Base-by-base conservation (phyloP, 108 stramenopile genomes). In the Nitzschia sp. region DNA sequence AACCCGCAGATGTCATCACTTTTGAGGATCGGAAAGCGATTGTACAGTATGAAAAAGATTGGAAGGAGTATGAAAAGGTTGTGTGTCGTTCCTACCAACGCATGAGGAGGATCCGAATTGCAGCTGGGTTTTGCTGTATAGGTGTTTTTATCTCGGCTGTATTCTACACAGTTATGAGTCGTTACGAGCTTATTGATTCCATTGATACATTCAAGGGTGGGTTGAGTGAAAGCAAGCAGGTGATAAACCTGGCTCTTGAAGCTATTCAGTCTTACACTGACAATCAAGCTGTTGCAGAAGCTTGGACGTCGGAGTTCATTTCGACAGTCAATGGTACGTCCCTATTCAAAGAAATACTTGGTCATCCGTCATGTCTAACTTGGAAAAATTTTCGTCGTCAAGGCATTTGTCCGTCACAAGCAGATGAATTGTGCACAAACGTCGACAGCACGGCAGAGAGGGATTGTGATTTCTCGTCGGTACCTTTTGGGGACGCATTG, bases 381-480 rank as follows among this genome's bases (percentile, higher is more conserved):
- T 5, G n/a, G 5, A 34, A 34, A 34, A 34, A 34, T 34, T 34
- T 3, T 34, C 3, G 21, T 6, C 21, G 8, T 55, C 6, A 1
- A 55, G 64, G 51, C 6, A 39, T 65, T 52, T 65, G 64, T 52
- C 64, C 64, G 5, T 51, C 51, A 11, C 10, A 10, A n/a, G 51
- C 37, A 37, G 29, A 52, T 29, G 42, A 51, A n/a, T 44, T 65
- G 12, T 65, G 64, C 51, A 52, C 51, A 29, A 65, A 65, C 51
- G 25, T 65, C 3, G 51, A 65, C 51, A 25, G 14, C 11, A 46
- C 43, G 8, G 43, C 41, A 11, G 17, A 65, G 9, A 15, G 43
- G 9, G 51, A 44, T 11, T 65, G 64, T 38, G 34, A 65, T 40
- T 65, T 65, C 37, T 52, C 64, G n/a, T 14, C 50, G 34, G n/a